Evolutionary conservation across 306 rosid species (phyloP).

Genomic region (Trichosanthes cucumerina): DNA sequence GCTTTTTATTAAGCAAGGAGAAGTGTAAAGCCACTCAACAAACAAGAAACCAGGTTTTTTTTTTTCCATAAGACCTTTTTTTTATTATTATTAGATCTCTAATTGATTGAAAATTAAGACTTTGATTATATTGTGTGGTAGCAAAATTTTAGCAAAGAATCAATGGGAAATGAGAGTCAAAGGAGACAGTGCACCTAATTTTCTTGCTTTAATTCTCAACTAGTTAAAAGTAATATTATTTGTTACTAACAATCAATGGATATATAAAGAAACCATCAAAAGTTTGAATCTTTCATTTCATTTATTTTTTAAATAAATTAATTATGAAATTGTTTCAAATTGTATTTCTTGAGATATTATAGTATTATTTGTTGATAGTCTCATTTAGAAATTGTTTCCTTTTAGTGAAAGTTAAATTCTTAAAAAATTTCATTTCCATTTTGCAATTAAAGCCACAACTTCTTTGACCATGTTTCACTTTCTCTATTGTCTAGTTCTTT

Average conservation of each 20-base stretch:
- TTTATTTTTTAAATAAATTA: no score
- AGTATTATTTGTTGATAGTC: no score
- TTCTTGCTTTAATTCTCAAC: not conserved
- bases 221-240: no score
- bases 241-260: no score
- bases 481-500: not conserved
- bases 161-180: not conserved
- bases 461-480: not conserved
- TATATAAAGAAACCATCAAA: no score
- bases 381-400: no score
- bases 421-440: not conserved
- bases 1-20: not conserved
- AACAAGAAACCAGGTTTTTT: not conserved
- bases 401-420: no score
- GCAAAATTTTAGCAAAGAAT: not conserved
- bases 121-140: not conserved
- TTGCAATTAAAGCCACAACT: not conserved
- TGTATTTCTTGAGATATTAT: no score
- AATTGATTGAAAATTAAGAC: not conserved
- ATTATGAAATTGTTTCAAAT: no score
- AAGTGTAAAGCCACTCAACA: not conserved
- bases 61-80: not conserved
- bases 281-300: no score
- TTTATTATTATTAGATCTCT: not conserved
- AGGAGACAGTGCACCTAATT: not conserved